phyloP scores from a whole-genome alignment of 192 early-diverging fungal genomes.

The Lobosporangium transversale region DNA sequence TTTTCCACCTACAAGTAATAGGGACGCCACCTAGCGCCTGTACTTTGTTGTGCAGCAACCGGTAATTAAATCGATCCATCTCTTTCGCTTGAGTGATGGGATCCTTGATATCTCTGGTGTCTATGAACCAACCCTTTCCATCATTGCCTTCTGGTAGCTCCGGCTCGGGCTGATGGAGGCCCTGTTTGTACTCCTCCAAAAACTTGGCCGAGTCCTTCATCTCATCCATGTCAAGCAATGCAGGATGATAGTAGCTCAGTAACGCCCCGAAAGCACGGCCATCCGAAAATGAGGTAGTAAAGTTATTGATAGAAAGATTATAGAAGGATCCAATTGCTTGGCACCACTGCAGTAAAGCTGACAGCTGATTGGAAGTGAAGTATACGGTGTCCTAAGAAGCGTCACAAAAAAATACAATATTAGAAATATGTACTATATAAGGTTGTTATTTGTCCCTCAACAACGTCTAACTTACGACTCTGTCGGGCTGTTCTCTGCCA shows the following conservation, averaged over 20 bases:
- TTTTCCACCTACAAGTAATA: slow-evolving; percentile 33
- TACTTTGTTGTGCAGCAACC: slow-evolving; percentile 45
- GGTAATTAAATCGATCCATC: slow-evolving; percentile 53
- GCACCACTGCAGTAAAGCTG: slow-evolving; percentile 50
- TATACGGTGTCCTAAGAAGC: slow-evolving; percentile 45
- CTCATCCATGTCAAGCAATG: slow-evolving; percentile 34
- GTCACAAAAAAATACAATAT: neutral
- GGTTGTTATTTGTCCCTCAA: too few relatives aligned
- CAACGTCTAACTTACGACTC: slow-evolving; percentile 20
- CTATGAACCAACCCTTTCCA: slow-evolving; percentile 49
- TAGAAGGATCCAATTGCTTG: slow-evolving; percentile 52
- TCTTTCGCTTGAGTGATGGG: slow-evolving; percentile 42
- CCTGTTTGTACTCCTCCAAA: slow-evolving; percentile 44
- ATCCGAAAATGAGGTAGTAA: slow-evolving; percentile 53
- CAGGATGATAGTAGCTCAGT: slow-evolving; percentile 53
- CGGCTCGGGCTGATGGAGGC: slow-evolving; percentile 30
- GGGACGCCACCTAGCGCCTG: slow-evolving; percentile 55
- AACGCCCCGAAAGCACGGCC: slow-evolving; percentile 49
- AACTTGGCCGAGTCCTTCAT: slow-evolving; percentile 53
- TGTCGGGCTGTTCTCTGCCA: slow-evolving; percentile 36
- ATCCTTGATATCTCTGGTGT: slow-evolving; percentile 37
- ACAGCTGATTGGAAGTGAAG: slow-evolving; percentile 51
- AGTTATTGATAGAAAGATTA: slow-evolving; percentile 43
- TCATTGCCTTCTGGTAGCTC: slow-evolving; percentile 15
- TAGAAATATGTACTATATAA: neutral